Conservation (phyloP, 1,139 yeast genomes). For the Magnusiomyces suaveolens region DNA sequence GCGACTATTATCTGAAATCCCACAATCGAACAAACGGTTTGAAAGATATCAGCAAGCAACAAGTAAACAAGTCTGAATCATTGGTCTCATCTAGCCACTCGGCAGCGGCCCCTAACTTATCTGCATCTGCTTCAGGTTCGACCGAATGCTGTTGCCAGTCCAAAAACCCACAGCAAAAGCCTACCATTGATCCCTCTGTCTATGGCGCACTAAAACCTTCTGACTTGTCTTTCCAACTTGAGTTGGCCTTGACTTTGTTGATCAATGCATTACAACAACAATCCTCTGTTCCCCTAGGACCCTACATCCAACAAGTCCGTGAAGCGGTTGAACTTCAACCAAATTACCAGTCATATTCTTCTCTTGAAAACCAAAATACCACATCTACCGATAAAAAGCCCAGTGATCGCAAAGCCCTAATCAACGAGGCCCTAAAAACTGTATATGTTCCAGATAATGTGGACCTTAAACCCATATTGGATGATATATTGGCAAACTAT, state of each 20-base stretch:
- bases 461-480: constrained; percentile 22
- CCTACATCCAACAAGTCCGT: constrained; percentile 22
- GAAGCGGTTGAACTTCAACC: constrained; percentile 13
- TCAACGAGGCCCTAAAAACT: constrained; percentile 23
- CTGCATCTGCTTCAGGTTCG: neutral
- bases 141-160: neutral
- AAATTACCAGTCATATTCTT: neutral
- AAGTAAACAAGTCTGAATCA: neutral
- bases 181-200: neutral
- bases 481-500: constrained; percentile 17
- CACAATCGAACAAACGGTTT: neutral
- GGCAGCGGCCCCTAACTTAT: neutral
- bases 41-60: neutral
- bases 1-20: neutral
- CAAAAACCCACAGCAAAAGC: neutral
- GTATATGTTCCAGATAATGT: constrained; percentile 23
- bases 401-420: constrained; percentile 4
- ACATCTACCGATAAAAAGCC: neutral
- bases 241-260: constrained; percentile 22
- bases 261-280: constrained; percentile 23
- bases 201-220: constrained; percentile 12
- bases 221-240: constrained; percentile 19
- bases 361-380: neutral
- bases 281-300: constrained; percentile 16
- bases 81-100: neutral